These are phyloP conservation scores for Coemansia sp. DNA, from an alignment of 192 early-diverging fungal species.

Conservation along the genomic window DNA sequence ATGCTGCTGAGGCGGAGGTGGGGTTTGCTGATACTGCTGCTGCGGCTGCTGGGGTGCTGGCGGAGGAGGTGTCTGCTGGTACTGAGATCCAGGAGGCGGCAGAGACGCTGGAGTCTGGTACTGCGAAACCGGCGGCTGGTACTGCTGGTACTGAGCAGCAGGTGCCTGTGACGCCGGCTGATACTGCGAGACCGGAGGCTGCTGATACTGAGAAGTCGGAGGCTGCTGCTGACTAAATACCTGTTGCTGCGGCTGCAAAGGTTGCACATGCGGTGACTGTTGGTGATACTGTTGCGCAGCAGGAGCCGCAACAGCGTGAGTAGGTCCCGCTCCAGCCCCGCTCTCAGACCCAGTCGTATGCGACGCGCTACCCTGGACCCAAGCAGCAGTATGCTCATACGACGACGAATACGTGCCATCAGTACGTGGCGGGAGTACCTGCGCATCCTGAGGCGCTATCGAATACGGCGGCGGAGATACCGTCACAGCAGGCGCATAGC, in stretches of 20 bases:
- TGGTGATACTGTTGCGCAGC: neutral
- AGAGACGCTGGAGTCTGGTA: conserved; percentile 5
- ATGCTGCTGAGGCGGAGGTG: neutral
- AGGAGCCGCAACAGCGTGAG: neutral
- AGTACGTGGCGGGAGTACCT: conserved; percentile 22
- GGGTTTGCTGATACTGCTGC: conserved; percentile 7
- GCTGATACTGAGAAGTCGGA: neutral
- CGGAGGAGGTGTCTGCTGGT: neutral
- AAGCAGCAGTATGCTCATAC: conserved; percentile 50
- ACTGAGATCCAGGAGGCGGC: conserved; percentile 9
- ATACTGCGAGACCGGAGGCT: conserved; percentile 11
- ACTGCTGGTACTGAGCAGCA: conserved; percentile 1
- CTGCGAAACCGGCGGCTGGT: conserved; percentile 6
- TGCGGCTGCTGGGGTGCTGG: conserved; percentile 10
- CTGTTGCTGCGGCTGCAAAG: conserved; percentile 1
- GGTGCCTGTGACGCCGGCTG: conserved; percentile 3
- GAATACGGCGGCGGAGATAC: conserved; percentile 42
- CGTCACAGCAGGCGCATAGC: neutral
- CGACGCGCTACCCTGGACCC: conserved; percentile 41
- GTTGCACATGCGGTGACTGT: neutral
- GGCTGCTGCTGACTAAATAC: conserved; percentile 10
- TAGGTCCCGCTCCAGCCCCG: conserved; percentile 14
- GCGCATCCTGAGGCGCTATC: conserved; percentile 5
- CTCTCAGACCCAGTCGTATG: conserved; percentile 38
- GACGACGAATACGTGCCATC: conserved; percentile 54